Base-by-base conservation (phyloP, 495 filamentous ascomycete species). In the Clavariopsis aquatica region DNA sequence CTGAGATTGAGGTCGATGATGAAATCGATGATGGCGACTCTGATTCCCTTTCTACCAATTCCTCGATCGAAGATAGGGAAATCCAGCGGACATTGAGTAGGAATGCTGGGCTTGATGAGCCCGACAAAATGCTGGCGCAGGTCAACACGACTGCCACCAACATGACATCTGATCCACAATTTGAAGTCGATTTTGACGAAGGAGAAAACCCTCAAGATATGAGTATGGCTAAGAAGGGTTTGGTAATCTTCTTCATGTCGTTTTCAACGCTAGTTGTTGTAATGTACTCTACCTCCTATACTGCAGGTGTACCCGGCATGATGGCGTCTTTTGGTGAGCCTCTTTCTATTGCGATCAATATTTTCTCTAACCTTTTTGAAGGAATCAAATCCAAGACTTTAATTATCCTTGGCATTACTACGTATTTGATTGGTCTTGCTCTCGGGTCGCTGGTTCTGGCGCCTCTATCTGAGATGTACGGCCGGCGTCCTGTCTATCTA, bases 271-370 rank as follows among this genome's bases (percentile, higher is more conserved):
- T 88, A 72, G 80, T 86, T 13, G 31, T 93, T 69, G 88, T 96
- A 24, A 76, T 96, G n/a, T 94, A 93, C 74, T 90, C 86, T 15
- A 96, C 92, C 1, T 89, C 85, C 60, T 96, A 93, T 75, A 89
- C 90, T 17, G 84, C 87, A 0, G 86, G 84, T 29, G 82, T 85
- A 23, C 78, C 84, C 0, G 84, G 87, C 0, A 81, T 96, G 72
- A 84, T 85, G 75, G 72, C 80, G 19, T 84, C 89, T 55, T 95
- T 91, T 71, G 71, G 79, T 52, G 31, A 34, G 31, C 6, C 31
- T 34, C 6, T 6, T 34, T 12, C 12, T 34, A 12, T 34, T 12
- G 6, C 12, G 12, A 12, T 34, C 31, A 34, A 34, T 34, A 6
- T 34, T 12, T 12, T 34, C 12, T 34, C 5, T 12, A 6, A 34